Conservation (phyloP, 495 filamentous ascomycete genomes). For the Neurospora intermedia region DNA sequence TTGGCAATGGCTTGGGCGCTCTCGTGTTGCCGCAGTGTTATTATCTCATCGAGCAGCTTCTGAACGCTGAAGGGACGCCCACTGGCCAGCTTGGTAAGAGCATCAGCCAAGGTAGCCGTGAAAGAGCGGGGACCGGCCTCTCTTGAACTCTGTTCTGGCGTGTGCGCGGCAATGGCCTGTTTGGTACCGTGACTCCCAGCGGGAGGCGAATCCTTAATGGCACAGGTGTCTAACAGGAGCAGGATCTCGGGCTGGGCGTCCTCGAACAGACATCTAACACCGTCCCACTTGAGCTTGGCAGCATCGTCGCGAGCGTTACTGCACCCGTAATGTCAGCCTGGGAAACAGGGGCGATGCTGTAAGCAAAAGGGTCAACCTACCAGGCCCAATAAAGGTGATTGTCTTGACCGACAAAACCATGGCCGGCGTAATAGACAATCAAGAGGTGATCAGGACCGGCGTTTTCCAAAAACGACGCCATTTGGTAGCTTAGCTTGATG, state of each 20-base stretch:
- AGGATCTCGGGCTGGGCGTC: conserved; percentile 40
- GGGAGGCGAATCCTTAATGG: conserved; percentile 29
- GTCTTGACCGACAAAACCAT: conserved; percentile 39
- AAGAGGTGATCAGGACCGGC: conserved; percentile 42
- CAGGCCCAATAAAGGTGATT: conserved; percentile 46
- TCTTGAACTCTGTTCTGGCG: conserved; percentile 34
- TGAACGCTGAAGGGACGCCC: conserved; percentile 39
- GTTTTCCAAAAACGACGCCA: conserved; percentile 39
- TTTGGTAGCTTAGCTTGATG: conserved; percentile 41
- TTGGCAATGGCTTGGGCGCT: conserved; percentile 24
- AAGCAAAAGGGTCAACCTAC: conserved; percentile 25
- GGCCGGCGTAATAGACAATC: conserved; percentile 47
- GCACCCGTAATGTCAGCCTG: conserved; percentile 4
- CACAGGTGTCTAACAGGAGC: conserved; percentile 37
- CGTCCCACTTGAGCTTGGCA: conserved; percentile 37
- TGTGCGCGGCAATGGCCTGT: conserved; percentile 44
- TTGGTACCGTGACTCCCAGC: conserved; percentile 38
- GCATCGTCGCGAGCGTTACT: conserved; percentile 34
- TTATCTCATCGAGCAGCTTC: conserved; percentile 40
- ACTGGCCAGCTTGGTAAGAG: conserved; percentile 33
- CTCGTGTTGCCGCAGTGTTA: conserved; percentile 30
- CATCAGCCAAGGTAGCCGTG: conserved; percentile 37
- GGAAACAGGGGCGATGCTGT: not conserved
- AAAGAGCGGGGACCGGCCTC: conserved; percentile 40
- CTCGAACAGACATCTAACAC: conserved; percentile 39